phyloP scores from a whole-genome alignment of 164 flowering plant genomes.

The Saururus chinensis region DNA sequence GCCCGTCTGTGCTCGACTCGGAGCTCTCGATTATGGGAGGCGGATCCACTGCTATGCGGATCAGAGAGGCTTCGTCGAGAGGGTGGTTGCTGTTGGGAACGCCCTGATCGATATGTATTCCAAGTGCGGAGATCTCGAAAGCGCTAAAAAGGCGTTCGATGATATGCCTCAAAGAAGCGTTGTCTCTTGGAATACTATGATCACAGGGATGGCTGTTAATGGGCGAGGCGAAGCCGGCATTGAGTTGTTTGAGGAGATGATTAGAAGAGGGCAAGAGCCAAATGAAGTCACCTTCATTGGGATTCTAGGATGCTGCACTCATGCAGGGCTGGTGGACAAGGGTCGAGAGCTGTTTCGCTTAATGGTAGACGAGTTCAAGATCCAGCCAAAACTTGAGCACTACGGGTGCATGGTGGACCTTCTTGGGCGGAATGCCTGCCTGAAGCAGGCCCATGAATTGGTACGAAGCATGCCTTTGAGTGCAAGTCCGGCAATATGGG shows the following conservation, averaged over 20 bases:
- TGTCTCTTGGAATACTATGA: slow-evolving; percentile 74
- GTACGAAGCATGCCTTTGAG: slow-evolving; percentile 50
- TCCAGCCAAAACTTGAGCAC: slow-evolving; percentile 50
- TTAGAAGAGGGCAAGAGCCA: slow-evolving; percentile 28
- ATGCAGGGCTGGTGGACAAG: slow-evolving; percentile 58
- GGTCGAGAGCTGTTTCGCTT: slow-evolving; percentile 52
- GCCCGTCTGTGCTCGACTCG: slow-evolving; percentile 66
- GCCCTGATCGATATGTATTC: slow-evolving; percentile 57
- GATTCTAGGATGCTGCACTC: slow-evolving; percentile 55
- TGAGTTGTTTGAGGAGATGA: slow-evolving; percentile 60
- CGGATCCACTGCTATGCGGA: slow-evolving; percentile 45
- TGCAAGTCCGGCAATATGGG: slow-evolving; percentile 82
- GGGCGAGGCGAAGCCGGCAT: slow-evolving; percentile 55
- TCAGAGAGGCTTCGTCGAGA: slow-evolving; percentile 25
- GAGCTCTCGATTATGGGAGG: slow-evolving; percentile 44
- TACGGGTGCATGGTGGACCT: slow-evolving; percentile 84
- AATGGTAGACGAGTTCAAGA: slow-evolving; percentile 29
- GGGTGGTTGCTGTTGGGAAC: slow-evolving; percentile 46
- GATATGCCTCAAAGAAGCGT: slow-evolving; percentile 55
- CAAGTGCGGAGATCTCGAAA: slow-evolving; percentile 53
- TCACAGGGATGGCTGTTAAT: slow-evolving; percentile 46
- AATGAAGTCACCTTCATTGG: slow-evolving; percentile 57
- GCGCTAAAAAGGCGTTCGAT: slow-evolving; percentile 31
- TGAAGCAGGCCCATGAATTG: slow-evolving; percentile 54
- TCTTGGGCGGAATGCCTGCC: slow-evolving; percentile 57